Evolutionary conservation across 73 alveolate genomes (phyloP).

Genomic region (Paraurostyla sp.): DNA sequence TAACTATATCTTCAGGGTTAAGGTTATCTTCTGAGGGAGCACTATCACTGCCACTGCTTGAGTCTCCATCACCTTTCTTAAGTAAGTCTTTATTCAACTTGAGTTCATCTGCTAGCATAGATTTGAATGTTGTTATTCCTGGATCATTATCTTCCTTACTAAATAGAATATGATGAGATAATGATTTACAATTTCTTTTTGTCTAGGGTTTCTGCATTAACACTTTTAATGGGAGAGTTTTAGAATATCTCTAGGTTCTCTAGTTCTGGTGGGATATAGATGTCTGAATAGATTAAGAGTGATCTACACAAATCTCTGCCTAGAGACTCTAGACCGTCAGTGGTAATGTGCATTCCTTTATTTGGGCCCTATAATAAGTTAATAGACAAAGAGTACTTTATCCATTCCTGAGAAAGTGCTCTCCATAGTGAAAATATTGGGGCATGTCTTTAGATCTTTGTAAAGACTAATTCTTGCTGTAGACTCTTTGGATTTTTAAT

Average conservation of each 20-base stretch:
- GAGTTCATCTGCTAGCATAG: slow-evolving; percentile 62
- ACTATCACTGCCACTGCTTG: slow-evolving; percentile 88
- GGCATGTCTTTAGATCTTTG: slow-evolving; percentile 53
- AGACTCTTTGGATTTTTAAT: slow-evolving; percentile 54
- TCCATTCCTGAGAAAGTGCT: slow-evolving; percentile 58
- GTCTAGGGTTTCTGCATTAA: slow-evolving; percentile 1
- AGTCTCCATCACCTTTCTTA: slow-evolving; percentile 81
- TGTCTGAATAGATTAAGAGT: slow-evolving; percentile 63
- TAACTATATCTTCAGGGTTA: slow-evolving; percentile 79
- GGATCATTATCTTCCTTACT: slow-evolving; percentile 24
- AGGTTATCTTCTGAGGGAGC: slow-evolving; percentile 94
- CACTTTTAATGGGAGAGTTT: neutral
- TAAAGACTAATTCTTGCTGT: slow-evolving; percentile 69
- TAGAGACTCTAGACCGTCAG: slow-evolving; percentile 74
- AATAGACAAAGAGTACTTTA: neutral
- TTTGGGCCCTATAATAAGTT: neutral
- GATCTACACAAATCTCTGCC: slow-evolving; percentile 91
- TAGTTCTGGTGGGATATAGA: slow-evolving; percentile 57
- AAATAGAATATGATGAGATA: neutral
- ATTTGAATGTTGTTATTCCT: slow-evolving; percentile 1
- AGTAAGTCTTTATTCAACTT: slow-evolving; percentile 72
- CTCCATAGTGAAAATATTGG: slow-evolving; percentile 72
- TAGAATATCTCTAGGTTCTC: neutral
- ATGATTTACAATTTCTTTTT: slow-evolving; percentile 30
- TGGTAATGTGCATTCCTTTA: slow-evolving; percentile 74